Percentiles rank a stretch among this genome's conserved stretches.
These are phyloP conservation scores for Erysimum cheiranthoides DNA, from an alignment of 345 rosid genomes.

Conservation along the genomic window DNA sequence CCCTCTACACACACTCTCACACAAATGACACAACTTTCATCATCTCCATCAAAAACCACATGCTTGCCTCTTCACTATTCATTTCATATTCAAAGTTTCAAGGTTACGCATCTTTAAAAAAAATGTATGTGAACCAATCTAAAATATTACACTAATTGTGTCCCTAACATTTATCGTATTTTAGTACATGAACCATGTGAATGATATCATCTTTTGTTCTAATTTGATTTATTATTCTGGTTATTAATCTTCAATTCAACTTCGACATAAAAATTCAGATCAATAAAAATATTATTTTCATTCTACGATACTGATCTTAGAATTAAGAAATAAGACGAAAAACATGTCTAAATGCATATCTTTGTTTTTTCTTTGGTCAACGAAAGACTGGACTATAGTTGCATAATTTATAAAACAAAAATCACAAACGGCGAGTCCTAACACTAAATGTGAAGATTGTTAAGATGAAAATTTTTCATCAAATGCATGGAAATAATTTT, in stretches of 20 bases:
- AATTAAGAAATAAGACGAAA: too few species aligned
- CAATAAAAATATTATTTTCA: too few species aligned
- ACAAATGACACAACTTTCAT: conserved; percentile 40
- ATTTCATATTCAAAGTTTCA: conserved; percentile 27
- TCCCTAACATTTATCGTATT: neutral
- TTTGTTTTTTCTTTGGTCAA: too few species aligned
- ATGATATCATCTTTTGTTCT: too few species aligned
- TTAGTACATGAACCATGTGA: neutral
- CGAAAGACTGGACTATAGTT: too few species aligned
- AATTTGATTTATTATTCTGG: neutral
- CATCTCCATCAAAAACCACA: conserved; percentile 42
- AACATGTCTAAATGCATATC: too few species aligned
- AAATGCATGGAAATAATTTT: neutral
- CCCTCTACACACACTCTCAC: conserved; percentile 37
- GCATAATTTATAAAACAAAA: too few species aligned
- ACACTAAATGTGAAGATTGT: neutral
- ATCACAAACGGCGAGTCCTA: too few species aligned
- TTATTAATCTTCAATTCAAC: neutral
- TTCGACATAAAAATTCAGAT: too few species aligned
- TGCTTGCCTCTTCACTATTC: conserved; percentile 34
- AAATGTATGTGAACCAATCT: neutral
- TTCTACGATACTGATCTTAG: too few species aligned
- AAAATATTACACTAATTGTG: neutral
- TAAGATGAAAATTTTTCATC: neutral
- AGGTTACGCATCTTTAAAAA: neutral